Evolutionary conservation across 345 rosid species (phyloP).

Genomic region (Hirschfeldia incana): DNA sequence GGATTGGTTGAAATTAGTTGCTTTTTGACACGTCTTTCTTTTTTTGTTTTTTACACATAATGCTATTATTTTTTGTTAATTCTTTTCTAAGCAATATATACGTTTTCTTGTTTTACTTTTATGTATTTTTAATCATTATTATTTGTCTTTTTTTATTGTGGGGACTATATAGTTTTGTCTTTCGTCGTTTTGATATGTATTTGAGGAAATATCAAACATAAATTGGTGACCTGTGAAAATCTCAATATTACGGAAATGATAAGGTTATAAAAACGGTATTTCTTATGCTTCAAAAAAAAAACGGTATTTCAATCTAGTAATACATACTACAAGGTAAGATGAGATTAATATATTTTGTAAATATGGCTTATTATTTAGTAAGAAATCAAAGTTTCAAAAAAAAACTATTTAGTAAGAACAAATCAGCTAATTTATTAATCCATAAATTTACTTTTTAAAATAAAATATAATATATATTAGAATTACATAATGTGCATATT

Average conservation of each 20-base stretch:
- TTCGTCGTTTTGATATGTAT: neutral
- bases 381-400: neutral
- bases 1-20: conserved; percentile 37
- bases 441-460: neutral
- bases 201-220: neutral
- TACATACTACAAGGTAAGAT: neutral
- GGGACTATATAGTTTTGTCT: conserved; percentile 12
- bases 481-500: neutral
- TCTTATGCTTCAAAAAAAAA: too few species aligned
- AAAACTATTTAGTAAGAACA: neutral
- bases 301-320: neutral
- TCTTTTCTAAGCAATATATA: conserved; percentile 26
- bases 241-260: neutral
- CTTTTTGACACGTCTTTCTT: conserved; percentile 37
- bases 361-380: neutral
- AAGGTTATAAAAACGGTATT: neutral
- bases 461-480: too few species aligned
- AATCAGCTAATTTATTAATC: neutral
- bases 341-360: neutral
- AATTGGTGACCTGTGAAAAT: conserved; percentile 9
- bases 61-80: neutral
- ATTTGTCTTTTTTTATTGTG: neutral
- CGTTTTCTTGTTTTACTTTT: conserved; percentile 26
- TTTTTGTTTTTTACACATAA: neutral
- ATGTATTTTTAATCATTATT: conserved; percentile 11